Conservation (phyloP, 2,329 filamentous ascomycete genomes). For the Pseudopithomyces chartarum region DNA sequence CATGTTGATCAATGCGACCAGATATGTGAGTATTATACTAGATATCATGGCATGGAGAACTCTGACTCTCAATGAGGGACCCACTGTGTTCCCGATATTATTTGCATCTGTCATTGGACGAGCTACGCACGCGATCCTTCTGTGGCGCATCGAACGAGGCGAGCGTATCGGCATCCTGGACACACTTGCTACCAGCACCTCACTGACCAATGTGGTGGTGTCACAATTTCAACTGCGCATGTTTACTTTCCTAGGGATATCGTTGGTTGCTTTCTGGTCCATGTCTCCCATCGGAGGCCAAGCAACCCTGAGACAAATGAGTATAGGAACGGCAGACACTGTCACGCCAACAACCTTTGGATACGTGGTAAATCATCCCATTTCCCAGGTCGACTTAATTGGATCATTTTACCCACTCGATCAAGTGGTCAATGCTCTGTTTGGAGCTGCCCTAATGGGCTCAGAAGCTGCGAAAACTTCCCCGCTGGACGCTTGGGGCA, state of each 20-base stretch:
- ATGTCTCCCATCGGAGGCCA: conserved; percentile 9
- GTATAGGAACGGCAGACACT: neutral
- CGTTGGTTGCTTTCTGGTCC: conserved; percentile 1
- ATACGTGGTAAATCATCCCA: neutral
- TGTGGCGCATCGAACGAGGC: conserved; percentile 6
- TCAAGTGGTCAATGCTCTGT: neutral
- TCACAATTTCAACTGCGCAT: conserved; percentile 2
- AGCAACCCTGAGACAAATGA: conserved; percentile 2
- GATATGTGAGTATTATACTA: neutral
- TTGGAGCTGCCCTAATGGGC: neutral
- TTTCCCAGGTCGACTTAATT: too few relatives aligned
- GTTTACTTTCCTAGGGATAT: neutral
- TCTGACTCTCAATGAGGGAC: conserved; percentile 1
- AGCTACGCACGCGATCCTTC: neutral
- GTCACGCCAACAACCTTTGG: neutral
- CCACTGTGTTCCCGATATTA: conserved; percentile 10
- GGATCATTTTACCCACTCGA: too few relatives aligned
- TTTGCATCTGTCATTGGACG: conserved; percentile 4
- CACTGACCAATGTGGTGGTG: conserved; percentile 1
- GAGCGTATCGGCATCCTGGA: conserved; percentile 5
- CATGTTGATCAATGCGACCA: neutral
- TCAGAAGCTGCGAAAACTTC: neutral
- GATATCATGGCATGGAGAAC: neutral
- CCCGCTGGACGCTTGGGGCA: neutral
- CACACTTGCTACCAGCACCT: conserved; percentile 5